Evolutionary conservation across 2,329 filamentous ascomycete genomes (phyloP).

Genomic region (Aurifilum marmelostoma): DNA sequence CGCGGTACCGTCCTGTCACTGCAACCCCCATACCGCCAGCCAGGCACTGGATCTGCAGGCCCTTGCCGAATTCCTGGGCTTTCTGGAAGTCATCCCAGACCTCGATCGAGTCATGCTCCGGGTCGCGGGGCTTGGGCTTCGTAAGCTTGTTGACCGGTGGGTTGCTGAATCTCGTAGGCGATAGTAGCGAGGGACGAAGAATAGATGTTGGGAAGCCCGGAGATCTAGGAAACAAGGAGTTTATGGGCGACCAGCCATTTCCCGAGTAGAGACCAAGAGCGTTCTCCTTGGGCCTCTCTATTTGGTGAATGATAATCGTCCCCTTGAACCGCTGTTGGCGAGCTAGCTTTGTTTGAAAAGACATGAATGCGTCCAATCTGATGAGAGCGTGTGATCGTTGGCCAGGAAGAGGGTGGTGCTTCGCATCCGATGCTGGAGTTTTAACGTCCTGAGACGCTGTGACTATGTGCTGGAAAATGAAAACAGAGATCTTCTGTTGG

Average conservation of each 20-base stretch:
- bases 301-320: slow-evolving; percentile 1
- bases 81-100: slow-evolving; percentile 10
- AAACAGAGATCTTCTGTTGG: too few relatives aligned
- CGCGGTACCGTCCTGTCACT: slow-evolving; percentile 11
- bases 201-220: not conserved
- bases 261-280: slow-evolving; percentile 14
- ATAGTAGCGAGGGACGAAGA: not conserved
- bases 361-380: slow-evolving; percentile 2
- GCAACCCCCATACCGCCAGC: slow-evolving; percentile 15
- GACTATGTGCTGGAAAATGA: not conserved
- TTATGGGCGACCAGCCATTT: not conserved
- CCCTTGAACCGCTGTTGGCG: slow-evolving; percentile 16
- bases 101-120: not conserved
- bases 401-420: not conserved
- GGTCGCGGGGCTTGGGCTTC: slow-evolving; percentile 8
- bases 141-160: slow-evolving; percentile 8
- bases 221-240: not conserved
- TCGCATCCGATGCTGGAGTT: not conserved
- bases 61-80: slow-evolving; percentile 8
- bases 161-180: not conserved
- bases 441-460: slow-evolving; percentile 5
- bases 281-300: slow-evolving; percentile 10
- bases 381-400: not conserved
- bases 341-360: slow-evolving; percentile 4
- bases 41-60: slow-evolving; percentile 14